Evolutionary conservation across 2,329 filamentous ascomycete genomes (phyloP).

Genomic region (Aspergillus sojae): DNA sequence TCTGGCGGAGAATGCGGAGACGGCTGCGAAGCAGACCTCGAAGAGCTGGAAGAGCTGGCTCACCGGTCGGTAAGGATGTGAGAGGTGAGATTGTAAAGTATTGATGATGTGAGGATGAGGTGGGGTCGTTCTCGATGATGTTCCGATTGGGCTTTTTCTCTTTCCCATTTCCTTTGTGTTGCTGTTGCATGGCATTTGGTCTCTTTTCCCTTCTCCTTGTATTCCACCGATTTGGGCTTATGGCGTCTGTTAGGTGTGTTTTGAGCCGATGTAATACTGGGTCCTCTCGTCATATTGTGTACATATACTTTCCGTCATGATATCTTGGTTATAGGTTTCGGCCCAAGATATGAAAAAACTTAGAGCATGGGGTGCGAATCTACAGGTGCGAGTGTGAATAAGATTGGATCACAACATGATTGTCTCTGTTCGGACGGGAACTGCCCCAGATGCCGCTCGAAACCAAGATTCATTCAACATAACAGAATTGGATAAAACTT

Average conservation of each 20-base stretch:
- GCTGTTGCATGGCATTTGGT: conserved; percentile 19
- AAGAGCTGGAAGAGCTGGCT: conserved; percentile 46
- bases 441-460: neutral
- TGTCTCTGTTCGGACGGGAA: neutral
- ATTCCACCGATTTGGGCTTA: conserved; percentile 29
- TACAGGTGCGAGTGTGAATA: neutral
- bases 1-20: conserved; percentile 39
- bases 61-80: conserved; percentile 34
- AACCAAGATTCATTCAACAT: conserved; percentile 1
- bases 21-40: conserved; percentile 37
- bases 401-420: neutral
- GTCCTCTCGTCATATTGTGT: conserved; percentile 34
- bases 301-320: conserved; percentile 27
- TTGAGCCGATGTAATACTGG: conserved; percentile 24
- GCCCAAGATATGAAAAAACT: conserved; percentile 6
- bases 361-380: conserved; percentile 11
- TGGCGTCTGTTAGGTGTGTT: conserved; percentile 33
- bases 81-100: neutral
- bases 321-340: conserved; percentile 10
- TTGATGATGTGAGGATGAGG: neutral
- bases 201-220: conserved; percentile 23
- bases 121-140: neutral
- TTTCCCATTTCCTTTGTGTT: conserved; percentile 2
- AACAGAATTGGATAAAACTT: neutral
- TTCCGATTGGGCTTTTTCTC: conserved; percentile 1